These are phyloP conservation scores for Tanozyma kutaoensis DNA, from an alignment of 805 yeast genomes.

Conservation along the genomic window DNA sequence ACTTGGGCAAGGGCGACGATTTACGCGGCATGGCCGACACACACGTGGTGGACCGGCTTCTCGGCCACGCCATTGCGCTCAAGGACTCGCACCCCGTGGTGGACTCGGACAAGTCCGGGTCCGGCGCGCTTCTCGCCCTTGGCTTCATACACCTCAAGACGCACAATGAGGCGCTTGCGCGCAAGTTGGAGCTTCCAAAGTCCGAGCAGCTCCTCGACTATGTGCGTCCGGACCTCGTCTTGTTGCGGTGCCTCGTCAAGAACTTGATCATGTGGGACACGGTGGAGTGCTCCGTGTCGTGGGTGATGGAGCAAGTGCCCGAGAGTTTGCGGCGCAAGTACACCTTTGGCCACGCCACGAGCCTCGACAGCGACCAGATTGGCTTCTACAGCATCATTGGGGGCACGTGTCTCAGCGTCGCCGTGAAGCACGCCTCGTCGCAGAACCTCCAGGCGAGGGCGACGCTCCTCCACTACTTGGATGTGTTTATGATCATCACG, in stretches of 20 bases:
- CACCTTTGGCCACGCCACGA: slow-evolving; percentile 7
- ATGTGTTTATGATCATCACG: slow-evolving; percentile 32
- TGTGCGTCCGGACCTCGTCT: slow-evolving; percentile 64
- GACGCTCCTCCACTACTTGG: slow-evolving; percentile 42
- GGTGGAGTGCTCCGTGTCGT: slow-evolving; percentile 33
- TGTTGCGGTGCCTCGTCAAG: slow-evolving; percentile 50
- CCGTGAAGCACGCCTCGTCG: slow-evolving; percentile 65
- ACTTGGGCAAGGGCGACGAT: slow-evolving; percentile 62
- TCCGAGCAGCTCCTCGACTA: slow-evolving; percentile 50
- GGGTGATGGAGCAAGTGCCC: slow-evolving; percentile 54
- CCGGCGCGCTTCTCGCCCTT: slow-evolving; percentile 70
- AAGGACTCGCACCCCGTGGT: slow-evolving; percentile 50
- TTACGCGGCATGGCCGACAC: slow-evolving; percentile 48
- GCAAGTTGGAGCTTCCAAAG: slow-evolving; percentile 46
- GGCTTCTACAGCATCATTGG: slow-evolving; percentile 53
- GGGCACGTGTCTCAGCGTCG: slow-evolving; percentile 66
- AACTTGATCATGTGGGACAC: slow-evolving; percentile 63
- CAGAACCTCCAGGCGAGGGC: slow-evolving; percentile 39
- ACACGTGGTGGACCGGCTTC: slow-evolving; percentile 45
- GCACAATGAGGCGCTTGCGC: slow-evolving; percentile 44
- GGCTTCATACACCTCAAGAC: slow-evolving; percentile 64
- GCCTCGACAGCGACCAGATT: slow-evolving; percentile 46
- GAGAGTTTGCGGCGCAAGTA: slow-evolving; percentile 13
- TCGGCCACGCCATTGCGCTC: slow-evolving; percentile 43
- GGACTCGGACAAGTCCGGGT: slow-evolving; percentile 46